Evolutionary conservation across 2,329 filamentous ascomycete genomes (phyloP).

Genomic region (Aspergillus ustus): DNA sequence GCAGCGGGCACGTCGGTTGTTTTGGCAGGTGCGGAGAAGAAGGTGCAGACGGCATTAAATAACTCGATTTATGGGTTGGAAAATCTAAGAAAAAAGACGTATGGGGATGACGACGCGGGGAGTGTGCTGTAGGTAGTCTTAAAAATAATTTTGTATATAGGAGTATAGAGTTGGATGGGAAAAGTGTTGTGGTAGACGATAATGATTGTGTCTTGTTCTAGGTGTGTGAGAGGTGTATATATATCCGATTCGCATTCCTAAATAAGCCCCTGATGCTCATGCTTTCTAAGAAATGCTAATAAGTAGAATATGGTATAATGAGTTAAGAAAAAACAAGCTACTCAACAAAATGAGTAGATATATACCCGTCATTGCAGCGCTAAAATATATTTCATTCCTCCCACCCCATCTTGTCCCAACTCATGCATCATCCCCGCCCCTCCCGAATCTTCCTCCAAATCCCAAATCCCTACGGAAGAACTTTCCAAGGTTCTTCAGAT

Average conservation of each 20-base stretch:
- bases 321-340: neutral
- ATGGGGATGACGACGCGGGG: slow-evolving; percentile 31
- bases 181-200: neutral
- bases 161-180: neutral
- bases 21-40: slow-evolving; percentile 30
- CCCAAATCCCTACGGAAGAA: slow-evolving; percentile 91
- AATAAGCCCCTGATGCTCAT: slow-evolving; percentile 4
- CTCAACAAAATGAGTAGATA: neutral
- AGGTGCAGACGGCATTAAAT: slow-evolving; percentile 38
- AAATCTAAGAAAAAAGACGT: slow-evolving; percentile 44
- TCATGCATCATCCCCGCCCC: slow-evolving; percentile 37
- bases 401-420: neutral
- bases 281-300: slow-evolving; percentile 3
- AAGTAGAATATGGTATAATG: slow-evolving; percentile 6
- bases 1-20: slow-evolving; percentile 35
- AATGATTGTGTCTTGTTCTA: neutral
- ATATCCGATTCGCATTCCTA: neutral
- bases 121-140: neutral
- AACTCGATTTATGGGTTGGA: slow-evolving; percentile 45
- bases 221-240: neutral
- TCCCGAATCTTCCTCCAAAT: slow-evolving; percentile 72
- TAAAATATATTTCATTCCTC: neutral
- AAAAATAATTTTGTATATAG: neutral
- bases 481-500: slow-evolving; percentile 92
- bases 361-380: neutral